Percentiles rank a stretch among this genome's conserved stretches.
Conservation (phyloP, 208 protist genomes). For the Leishmania mexicana region DNA sequence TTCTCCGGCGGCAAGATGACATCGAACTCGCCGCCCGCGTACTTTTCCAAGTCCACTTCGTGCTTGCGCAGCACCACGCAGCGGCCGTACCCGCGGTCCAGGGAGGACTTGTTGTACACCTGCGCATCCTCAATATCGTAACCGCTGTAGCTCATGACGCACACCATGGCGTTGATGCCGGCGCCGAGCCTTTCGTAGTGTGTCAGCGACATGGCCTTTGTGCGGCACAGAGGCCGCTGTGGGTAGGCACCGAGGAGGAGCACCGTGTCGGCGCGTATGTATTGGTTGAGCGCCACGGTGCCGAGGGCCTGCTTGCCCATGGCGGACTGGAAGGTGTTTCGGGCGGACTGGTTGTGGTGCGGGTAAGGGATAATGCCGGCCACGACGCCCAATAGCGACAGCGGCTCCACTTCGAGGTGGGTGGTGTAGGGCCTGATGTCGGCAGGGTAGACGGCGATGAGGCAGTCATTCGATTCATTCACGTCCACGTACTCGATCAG, state of each 20-base stretch:
- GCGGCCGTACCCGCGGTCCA: constrained; percentile 98
- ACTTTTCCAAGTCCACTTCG: constrained; percentile 72
- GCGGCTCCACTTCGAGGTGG: constrained; percentile 93
- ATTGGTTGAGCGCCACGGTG: constrained; percentile 95
- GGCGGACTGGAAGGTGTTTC: constrained; percentile 99
- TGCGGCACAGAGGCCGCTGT: constrained; percentile 97
- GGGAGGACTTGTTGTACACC: constrained; percentile 96
- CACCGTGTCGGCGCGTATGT: constrained; percentile 98
- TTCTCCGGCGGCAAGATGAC: constrained; percentile 76
- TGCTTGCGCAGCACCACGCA: constrained; percentile 95
- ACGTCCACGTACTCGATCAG: constrained; percentile 99
- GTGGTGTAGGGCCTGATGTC: constrained; percentile 92
- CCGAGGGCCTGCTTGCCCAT: constrained; percentile 99
- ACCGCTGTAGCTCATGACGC: constrained; percentile 99
- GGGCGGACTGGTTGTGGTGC: constrained; percentile 99
- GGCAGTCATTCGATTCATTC: constrained; percentile 98
- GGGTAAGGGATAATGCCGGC: constrained; percentile 99
- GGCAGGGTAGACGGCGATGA: constrained; percentile 95
- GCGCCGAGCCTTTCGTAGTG: constrained; percentile 97
- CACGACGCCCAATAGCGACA: constrained; percentile 90
- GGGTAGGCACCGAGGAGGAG: constrained; percentile 98
- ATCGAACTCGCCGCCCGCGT: constrained; percentile 71
- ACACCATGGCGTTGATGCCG: constrained; percentile 99
- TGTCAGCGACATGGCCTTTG: constrained; percentile 96
- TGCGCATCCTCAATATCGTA: constrained; percentile 99